Conservation (phyloP, 495 filamentous ascomycete genomes). For the Penicillium bovifimosum region DNA sequence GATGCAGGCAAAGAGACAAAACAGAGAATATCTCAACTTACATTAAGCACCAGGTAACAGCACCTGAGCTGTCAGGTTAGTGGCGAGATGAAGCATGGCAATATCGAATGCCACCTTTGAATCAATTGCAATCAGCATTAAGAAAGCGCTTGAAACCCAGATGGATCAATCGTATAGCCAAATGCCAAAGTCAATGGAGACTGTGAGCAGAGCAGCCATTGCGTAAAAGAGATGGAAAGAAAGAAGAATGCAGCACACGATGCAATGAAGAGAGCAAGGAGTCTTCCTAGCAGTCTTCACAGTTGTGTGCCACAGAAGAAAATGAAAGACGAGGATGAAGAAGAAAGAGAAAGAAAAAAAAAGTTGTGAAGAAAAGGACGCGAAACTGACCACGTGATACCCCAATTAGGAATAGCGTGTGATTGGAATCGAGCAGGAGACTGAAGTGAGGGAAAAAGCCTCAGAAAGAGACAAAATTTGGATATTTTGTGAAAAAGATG, state of each 20-base stretch:
- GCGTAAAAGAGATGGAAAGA: neutral
- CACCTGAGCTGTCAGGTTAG: conserved; percentile 21
- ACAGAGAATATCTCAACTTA: conserved; percentile 22
- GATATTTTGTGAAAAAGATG: neutral
- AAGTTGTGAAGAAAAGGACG: conserved; percentile 27
- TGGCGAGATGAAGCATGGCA: conserved; percentile 14
- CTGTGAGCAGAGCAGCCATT: neutral
- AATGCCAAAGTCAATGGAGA: neutral
- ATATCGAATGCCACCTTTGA: neutral
- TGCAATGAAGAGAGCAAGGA: neutral
- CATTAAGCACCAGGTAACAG: conserved; percentile 11
- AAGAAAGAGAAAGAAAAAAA: conserved; percentile 15
- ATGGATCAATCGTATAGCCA: neutral
- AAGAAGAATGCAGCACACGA: neutral
- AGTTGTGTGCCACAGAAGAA: neutral
- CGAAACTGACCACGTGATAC: conserved; percentile 27
- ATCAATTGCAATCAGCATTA: conserved; percentile 2
- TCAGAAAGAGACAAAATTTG: conserved; percentile 3
- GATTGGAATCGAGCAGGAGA: conserved; percentile 12
- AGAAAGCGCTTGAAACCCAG: neutral
- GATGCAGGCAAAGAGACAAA: conserved; percentile 11
- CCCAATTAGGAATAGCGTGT: conserved; percentile 25
- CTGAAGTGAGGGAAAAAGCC: conserved; percentile 9
- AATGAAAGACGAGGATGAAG: conserved; percentile 14
- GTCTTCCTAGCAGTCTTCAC: neutral